Evolutionary conservation across 805 yeast species (phyloP), one percentile per base, ranked within the genome.

Genomic region (Starmerella floris): DNA sequence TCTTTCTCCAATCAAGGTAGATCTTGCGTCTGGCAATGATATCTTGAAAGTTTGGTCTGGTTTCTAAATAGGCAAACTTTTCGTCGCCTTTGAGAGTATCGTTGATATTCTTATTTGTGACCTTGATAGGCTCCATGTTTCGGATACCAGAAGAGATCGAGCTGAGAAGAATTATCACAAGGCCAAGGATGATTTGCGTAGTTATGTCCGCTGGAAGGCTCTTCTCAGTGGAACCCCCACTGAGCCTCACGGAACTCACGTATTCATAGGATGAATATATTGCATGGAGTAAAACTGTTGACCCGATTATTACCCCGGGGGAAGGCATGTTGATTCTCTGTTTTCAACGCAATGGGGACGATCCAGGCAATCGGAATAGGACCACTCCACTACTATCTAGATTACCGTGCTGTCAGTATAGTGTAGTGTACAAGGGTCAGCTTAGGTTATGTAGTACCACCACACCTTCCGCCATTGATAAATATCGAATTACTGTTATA

Each of bases 1-100:
- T 15, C 25, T 25, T 36, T 31, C 43, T 40, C 62, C 62, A 60
- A 8, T 47, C 47, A 9, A 46, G 45, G 53, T 63, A 74, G 45
- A 69, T 70, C 35, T 55, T 46, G 49, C 84, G 63, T 55, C 67
- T 69, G 13, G 56, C 47, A 1, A 46, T 47, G 8, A 77, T 59
- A 52, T 77, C 74, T 35, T 76, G 60, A 51, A 73, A 78, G 5
- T 64, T 68, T 3, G 72, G 63, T 42, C 79, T 61, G 23, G 70
- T 65, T 40, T 74, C 74, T 33, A 74, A 59, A 11, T 60, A 56
- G 37, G 68, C 72, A 51, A 62, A 74, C 17, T 70, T 72, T 22
- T 59, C 59, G 17, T 56, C 54, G n/a, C 78, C 80, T 23, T 68
- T 53, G 26, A 60, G 56, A 47, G 77, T 76, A 23, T 65, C 59